Conservation (phyloP, 441 rosid genomes). For the Euphorbia schlechtendalii region DNA sequence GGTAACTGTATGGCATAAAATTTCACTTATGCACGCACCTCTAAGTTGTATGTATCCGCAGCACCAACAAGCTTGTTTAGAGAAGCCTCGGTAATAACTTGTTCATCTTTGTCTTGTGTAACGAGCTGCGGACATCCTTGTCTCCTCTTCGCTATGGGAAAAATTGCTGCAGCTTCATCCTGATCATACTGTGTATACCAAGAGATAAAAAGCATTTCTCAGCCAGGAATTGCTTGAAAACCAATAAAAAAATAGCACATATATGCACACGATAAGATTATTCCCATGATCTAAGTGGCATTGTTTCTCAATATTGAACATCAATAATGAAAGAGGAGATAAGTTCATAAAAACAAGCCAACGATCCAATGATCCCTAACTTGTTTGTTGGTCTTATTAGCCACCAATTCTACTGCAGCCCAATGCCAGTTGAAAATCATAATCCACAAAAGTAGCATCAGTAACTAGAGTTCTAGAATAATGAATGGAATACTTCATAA, state of each 20-base stretch:
- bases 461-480: no score
- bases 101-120: conserved; percentile 45
- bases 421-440: neutral
- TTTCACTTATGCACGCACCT: conserved; percentile 26
- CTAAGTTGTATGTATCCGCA: conserved; percentile 45
- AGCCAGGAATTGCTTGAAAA: no score
- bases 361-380: no score
- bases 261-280: no score
- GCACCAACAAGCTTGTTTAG: conserved; percentile 55
- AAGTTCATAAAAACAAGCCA: neutral
- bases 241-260: no score
- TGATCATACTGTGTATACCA: conserved; percentile 29
- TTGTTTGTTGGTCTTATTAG: neutral
- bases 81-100: conserved; percentile 45
- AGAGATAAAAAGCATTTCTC: neutral
- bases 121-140: conserved; percentile 26
- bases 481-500: neutral
- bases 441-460: no score
- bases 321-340: neutral
- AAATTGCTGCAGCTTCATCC: conserved; percentile 30
- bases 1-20: neutral
- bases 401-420: neutral
- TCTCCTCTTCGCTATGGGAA: conserved; percentile 39
- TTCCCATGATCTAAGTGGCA: neutral
- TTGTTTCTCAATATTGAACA: neutral